Percentiles rank a stretch among this genome's conserved stretches.
These are phyloP conservation scores for Mortierella sp. DNA, from an alignment of 371 early-diverging fungal genomes.

Conservation along the genomic window DNA sequence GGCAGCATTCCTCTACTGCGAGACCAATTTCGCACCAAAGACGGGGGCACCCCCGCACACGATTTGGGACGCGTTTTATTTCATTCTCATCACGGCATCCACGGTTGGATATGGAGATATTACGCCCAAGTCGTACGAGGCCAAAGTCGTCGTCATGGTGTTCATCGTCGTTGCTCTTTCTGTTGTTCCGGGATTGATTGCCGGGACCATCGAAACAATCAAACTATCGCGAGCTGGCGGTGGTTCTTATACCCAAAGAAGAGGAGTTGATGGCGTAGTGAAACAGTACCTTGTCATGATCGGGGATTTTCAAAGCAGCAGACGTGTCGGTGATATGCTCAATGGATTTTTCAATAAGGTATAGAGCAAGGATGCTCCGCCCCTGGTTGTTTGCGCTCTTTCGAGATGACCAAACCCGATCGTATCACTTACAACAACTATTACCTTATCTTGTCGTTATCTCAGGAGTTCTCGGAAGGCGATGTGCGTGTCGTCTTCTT, in stretches of 20 bases:
- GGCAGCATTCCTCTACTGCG: constrained; percentile 77
- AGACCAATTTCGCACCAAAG: constrained; percentile 63
- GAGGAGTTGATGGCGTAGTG: constrained; percentile 54
- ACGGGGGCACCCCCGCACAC: constrained; percentile 53
- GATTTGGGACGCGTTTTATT: constrained; percentile 67
- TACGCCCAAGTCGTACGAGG: constrained; percentile 68
- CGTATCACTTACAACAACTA: neutral
- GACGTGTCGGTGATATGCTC: constrained; percentile 68
- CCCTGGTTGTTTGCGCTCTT: too few relatives aligned
- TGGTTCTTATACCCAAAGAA: constrained; percentile 35
- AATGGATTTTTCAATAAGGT: constrained; percentile 71
- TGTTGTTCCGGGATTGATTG: constrained; percentile 69
- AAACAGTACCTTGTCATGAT: constrained; percentile 69
- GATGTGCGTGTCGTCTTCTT: constrained; percentile 67
- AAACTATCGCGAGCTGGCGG: constrained; percentile 58
- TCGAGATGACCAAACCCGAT: too few relatives aligned
- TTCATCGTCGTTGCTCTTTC: constrained; percentile 75
- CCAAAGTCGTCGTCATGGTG: constrained; percentile 73
- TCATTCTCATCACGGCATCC: constrained; percentile 72
- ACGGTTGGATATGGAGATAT: constrained; percentile 90
- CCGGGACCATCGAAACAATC: constrained; percentile 66
- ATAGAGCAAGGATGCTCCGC: neutral
- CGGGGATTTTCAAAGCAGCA: constrained; percentile 66
- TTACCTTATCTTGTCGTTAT: constrained; percentile 5
- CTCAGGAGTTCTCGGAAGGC: constrained; percentile 57